Evolutionary conservation across 805 yeast genomes (phyloP).

Genomic region (Starmerella sp.): DNA sequence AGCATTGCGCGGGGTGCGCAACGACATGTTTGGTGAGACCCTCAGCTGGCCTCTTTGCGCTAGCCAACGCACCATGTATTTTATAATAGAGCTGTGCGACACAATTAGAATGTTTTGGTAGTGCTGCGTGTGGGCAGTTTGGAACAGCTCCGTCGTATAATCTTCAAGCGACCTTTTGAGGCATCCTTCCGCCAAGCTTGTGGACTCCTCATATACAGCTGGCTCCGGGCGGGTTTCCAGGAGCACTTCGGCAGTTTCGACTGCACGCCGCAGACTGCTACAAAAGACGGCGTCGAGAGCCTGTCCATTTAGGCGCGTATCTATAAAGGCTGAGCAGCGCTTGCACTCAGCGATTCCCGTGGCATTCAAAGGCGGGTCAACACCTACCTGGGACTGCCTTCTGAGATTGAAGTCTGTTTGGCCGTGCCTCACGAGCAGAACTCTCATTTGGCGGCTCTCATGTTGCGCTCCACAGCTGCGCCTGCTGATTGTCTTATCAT

Average conservation of each 20-base stretch:
- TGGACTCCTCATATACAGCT: neutral
- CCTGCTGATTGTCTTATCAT: too few relatives aligned
- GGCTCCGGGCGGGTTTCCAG: constrained; percentile 2
- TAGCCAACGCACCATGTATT: constrained; percentile 8
- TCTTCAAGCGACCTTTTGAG: neutral
- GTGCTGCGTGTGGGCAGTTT: neutral
- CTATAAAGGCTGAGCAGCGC: neutral
- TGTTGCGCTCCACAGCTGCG: too few relatives aligned
- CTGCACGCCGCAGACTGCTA: constrained; percentile 2
- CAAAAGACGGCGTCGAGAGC: constrained; percentile 5
- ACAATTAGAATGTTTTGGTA: constrained; percentile 2
- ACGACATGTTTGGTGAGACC: neutral
- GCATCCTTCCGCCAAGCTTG: constrained; percentile 6
- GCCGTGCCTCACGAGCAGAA: constrained; percentile 7
- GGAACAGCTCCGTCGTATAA: neutral
- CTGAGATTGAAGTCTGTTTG: constrained; percentile 6
- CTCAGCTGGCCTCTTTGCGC: neutral
- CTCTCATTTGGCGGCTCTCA: neutral
- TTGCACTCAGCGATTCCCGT: constrained; percentile 1
- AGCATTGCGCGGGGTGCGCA: constrained; percentile 3
- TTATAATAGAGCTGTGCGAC: constrained; percentile 9
- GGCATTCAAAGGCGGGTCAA: constrained; percentile 8
- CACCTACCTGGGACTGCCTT: neutral
- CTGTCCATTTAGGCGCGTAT: neutral
- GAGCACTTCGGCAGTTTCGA: neutral